Evolutionary conservation across 345 rosid genomes (phyloP).

Genomic region (Hypericum perforatum): DNA sequence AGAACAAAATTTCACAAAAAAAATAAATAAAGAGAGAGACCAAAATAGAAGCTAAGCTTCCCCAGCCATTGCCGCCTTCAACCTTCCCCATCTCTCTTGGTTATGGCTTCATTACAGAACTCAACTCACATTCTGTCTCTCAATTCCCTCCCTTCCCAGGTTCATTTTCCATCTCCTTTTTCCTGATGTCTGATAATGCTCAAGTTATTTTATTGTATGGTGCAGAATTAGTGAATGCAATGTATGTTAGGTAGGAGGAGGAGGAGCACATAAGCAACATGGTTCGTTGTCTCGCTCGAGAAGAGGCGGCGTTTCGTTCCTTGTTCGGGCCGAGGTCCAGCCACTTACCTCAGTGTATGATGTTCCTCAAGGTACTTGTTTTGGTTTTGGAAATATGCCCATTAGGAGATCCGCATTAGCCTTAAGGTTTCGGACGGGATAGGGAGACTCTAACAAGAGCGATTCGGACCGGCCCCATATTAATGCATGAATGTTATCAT

Average conservation of each 20-base stretch:
- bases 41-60: not conserved
- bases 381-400: too few relatives aligned
- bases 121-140: conserved; percentile 38
- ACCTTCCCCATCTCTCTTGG: not conserved
- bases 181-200: not conserved
- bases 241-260: conserved; percentile 15
- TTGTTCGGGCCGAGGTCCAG: conserved; percentile 45
- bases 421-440: too few relatives aligned
- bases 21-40: too few relatives aligned
- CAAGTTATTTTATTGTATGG: not conserved
- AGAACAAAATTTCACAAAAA: conserved; percentile 19
- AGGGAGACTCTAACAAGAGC: too few relatives aligned
- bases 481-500: too few relatives aligned
- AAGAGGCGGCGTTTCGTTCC: conserved; percentile 41
- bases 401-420: too few relatives aligned
- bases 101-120: conserved; percentile 69
- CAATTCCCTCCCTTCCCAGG: conserved; percentile 48
- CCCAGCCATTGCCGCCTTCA: not conserved
- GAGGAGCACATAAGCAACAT: conserved; percentile 31
- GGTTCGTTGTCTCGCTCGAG: conserved; percentile 26
- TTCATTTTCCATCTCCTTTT: conserved; percentile 8
- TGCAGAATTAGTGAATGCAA: not conserved
- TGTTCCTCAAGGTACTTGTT: conserved; percentile 32
- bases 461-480: too few relatives aligned
- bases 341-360: conserved; percentile 28